phyloP scores from a whole-genome alignment of 192 early-diverging fungal species.

The Endogone sp. region DNA sequence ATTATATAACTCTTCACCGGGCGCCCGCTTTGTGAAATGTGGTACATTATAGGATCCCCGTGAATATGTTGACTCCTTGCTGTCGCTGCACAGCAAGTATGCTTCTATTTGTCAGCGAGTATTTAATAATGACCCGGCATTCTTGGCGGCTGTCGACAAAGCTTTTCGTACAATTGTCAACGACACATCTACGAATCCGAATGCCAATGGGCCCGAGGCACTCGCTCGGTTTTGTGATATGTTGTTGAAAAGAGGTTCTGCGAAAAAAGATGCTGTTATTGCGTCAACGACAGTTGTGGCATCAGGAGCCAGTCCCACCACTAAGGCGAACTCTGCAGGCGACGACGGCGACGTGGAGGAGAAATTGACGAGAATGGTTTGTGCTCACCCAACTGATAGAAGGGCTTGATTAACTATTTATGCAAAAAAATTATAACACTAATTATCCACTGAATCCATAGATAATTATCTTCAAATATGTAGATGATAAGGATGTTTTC shows the following conservation, averaged over 20 bases:
- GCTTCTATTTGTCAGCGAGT: slow-evolving; percentile 49
- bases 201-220: slow-evolving; percentile 67
- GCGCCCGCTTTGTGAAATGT: slow-evolving; percentile 1
- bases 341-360: slow-evolving; percentile 67
- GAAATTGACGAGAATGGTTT: slow-evolving; percentile 55
- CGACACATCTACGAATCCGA: slow-evolving; percentile 40
- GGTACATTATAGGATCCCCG: slow-evolving; percentile 58
- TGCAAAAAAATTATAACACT: too few relatives aligned
- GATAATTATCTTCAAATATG: slow-evolving; percentile 79
- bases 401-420: too few relatives aligned
- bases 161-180: slow-evolving; percentile 75
- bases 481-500: slow-evolving; percentile 89
- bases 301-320: slow-evolving; percentile 21
- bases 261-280: slow-evolving; percentile 19
- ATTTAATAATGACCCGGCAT: slow-evolving; percentile 64
- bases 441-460: slow-evolving; percentile 1
- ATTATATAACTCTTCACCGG: not conserved
- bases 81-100: slow-evolving; percentile 63
- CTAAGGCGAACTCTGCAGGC: not conserved
- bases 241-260: slow-evolving; percentile 59
- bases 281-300: slow-evolving; percentile 3
- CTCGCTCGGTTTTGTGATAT: slow-evolving; percentile 78
- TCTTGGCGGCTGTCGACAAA: slow-evolving; percentile 79
- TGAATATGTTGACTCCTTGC: slow-evolving; percentile 63
- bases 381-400: too few relatives aligned